Percentiles rank a stretch among this genome's conserved stretches.
These are phyloP conservation scores for Cetradonia linearis DNA, from an alignment of 495 filamentous ascomycete genomes.

Conservation along the genomic window DNA sequence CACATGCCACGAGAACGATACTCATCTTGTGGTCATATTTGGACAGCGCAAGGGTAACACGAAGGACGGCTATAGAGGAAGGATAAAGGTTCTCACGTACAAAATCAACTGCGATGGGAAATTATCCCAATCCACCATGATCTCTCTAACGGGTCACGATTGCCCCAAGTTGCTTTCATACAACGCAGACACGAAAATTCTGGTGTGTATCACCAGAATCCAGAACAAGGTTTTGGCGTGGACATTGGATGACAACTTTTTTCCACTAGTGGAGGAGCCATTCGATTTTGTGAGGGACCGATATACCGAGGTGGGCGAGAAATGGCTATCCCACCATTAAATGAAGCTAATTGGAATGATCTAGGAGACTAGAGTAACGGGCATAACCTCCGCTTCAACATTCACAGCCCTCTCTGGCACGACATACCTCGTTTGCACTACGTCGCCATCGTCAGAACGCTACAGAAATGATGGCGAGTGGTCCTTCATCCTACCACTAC, in stretches of 20 bases:
- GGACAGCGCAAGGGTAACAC: background rate
- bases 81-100: conserved; percentile 1
- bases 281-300: conserved; percentile 6
- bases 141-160: conserved; percentile 3
- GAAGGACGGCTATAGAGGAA: background rate
- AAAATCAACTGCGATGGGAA: background rate
- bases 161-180: conserved; percentile 13
- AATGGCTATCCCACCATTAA: too few relatives aligned
- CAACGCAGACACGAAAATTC: background rate
- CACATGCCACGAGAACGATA: conserved; percentile 6
- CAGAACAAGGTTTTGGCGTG: conserved; percentile 13
- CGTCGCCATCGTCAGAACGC: conserved; percentile 19
- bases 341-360: background rate
- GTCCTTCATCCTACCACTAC: conserved; percentile 19
- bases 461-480: conserved; percentile 20
- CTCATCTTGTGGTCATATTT: conserved; percentile 1
- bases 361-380: conserved; percentile 17
- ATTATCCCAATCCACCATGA: background rate
- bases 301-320: conserved; percentile 12
- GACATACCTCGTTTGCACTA: conserved; percentile 19
- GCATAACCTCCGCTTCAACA: conserved; percentile 19
- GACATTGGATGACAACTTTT: conserved; percentile 6
- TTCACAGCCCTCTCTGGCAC: conserved; percentile 12
- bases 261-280: background rate
- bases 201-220: conserved; percentile 17